Base-by-base conservation (phyloP, 371 early-diverging fungal species). In the Mortierella sp. region DNA sequence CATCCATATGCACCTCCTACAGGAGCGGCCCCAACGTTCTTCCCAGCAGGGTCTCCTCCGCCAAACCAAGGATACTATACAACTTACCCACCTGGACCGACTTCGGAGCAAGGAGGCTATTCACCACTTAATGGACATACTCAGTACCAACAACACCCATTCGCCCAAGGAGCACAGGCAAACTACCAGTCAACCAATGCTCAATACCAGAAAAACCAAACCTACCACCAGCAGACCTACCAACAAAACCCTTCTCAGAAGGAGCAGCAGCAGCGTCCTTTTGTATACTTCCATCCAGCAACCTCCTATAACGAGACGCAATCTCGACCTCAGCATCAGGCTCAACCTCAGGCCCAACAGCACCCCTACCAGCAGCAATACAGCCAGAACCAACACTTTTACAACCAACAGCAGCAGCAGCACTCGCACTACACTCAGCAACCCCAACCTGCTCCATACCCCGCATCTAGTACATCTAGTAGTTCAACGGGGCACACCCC, bases 361-460 rank as follows among this genome's bases (percentile, higher is more conserved):
- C 76, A 60, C 6, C 65, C 41, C 10, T 44, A 76, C 27, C 76
- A 49, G 27, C 51, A 71, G 3, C 56, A 55, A 6, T 43, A 51
- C 4, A 14, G 12, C 6, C 54, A 72, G n/a, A 51, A 72, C 5
- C 65, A 38, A 35, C 68, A 71, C 29, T 74, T 46, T 46, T 16
- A 46, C 48, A 46, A 71, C 29, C 71, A 55, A 5, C 65, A 56
- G 32, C 58, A 74, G 1, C 70, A 79, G n/a, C 74, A 75, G 24
- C 71, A 75, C 2, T 75, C 71, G 29, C 71, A 79, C 27, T 70
- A 72, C 2, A 70, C 68, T 18, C 71, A 77, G 3, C 77, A 77
- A 2, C 77, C 54, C 32, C 77, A 77, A 32, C 60, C 72, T 43
- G 73, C 48, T 27, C 48, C 38, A 38, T 74, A 56, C 70, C 65